Conservation (phyloP, 495 filamentous ascomycete species). For the Cairneyella variabilis region DNA sequence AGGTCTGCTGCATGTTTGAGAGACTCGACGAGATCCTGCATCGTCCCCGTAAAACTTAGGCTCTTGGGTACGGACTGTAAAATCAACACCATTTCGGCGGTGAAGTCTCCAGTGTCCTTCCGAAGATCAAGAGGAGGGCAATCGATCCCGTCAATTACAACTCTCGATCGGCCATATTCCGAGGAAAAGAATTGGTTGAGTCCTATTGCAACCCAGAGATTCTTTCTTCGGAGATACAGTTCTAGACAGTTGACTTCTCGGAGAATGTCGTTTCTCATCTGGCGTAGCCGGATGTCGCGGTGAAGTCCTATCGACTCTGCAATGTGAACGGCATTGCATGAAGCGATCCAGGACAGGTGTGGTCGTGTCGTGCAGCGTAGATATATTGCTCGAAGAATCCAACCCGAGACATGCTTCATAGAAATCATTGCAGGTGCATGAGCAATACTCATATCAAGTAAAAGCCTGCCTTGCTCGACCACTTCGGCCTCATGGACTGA, state of each 20-base stretch:
- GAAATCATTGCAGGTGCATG: conserved; percentile 4
- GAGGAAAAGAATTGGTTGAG: conserved; percentile 50
- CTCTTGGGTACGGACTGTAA: conserved; percentile 1
- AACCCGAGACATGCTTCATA: conserved; percentile 39
- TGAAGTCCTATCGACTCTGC: conserved; percentile 47
- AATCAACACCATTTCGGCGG: background rate
- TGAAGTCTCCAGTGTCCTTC: background rate
- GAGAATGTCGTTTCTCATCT: conserved; percentile 29
- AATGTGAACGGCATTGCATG: conserved; percentile 49
- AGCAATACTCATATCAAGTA: conserved; percentile 10
- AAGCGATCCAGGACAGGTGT: conserved; percentile 52
- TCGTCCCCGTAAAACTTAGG: background rate
- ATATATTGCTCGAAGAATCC: conserved; percentile 49
- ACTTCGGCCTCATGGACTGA: conserved; percentile 3
- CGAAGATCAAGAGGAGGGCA: background rate
- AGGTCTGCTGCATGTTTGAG: conserved; percentile 40
- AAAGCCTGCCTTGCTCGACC: conserved; percentile 6
- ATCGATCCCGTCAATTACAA: conserved; percentile 9
- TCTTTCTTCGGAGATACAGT: conserved; percentile 25
- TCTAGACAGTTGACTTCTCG: conserved; percentile 35
- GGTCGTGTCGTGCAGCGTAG: conserved; percentile 48
- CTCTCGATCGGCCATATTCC: conserved; percentile 40
- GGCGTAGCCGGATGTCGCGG: conserved; percentile 27
- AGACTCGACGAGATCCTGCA: conserved; percentile 28
- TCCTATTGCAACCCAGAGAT: conserved; percentile 32